phyloP scores from a whole-genome alignment of 2,329 filamentous ascomycete genomes.

The Didymella exigua region DNA sequence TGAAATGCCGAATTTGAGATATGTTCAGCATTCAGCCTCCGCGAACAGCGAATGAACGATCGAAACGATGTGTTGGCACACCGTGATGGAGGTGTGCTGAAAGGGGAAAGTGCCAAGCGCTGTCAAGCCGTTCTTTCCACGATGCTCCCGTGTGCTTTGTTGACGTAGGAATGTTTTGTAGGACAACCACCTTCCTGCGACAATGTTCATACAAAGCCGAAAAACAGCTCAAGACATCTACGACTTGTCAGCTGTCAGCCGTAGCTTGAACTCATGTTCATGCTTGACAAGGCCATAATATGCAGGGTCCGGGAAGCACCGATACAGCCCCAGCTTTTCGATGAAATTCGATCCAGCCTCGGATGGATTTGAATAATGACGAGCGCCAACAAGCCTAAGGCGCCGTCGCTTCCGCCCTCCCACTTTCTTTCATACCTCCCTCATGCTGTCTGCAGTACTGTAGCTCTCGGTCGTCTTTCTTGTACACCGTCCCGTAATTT shows the following conservation, averaged over 20 bases:
- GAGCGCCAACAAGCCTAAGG: slow-evolving; percentile 13
- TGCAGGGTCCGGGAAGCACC: slow-evolving; percentile 11
- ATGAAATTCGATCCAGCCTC: slow-evolving; percentile 9
- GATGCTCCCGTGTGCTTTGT: neutral
- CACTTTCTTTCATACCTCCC: slow-evolving; percentile 5
- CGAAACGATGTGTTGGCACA: slow-evolving; percentile 5
- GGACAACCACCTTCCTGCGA: neutral
- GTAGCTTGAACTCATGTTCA: slow-evolving; percentile 10
- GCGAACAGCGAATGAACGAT: neutral
- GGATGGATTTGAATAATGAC: slow-evolving; percentile 18
- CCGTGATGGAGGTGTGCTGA: slow-evolving; percentile 4
- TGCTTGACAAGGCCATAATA: slow-evolving; percentile 6
- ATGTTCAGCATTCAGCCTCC: neutral
- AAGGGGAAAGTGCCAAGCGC: slow-evolving; percentile 9
- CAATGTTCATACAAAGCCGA: neutral
- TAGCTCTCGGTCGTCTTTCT: slow-evolving; percentile 3
- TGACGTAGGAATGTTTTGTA: neutral
- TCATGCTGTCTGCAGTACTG: slow-evolving; percentile 1
- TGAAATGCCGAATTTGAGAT: neutral
- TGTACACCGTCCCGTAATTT: slow-evolving; percentile 7
- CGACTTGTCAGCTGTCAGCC: slow-evolving; percentile 2
- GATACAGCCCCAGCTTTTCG: slow-evolving; percentile 2
- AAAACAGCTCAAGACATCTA: neutral
- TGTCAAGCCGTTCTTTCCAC: slow-evolving; percentile 9
- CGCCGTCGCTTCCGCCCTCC: slow-evolving; percentile 14